Conservation (phyloP, 352 stramenopile species). For the Pythium phragmiticola region DNA sequence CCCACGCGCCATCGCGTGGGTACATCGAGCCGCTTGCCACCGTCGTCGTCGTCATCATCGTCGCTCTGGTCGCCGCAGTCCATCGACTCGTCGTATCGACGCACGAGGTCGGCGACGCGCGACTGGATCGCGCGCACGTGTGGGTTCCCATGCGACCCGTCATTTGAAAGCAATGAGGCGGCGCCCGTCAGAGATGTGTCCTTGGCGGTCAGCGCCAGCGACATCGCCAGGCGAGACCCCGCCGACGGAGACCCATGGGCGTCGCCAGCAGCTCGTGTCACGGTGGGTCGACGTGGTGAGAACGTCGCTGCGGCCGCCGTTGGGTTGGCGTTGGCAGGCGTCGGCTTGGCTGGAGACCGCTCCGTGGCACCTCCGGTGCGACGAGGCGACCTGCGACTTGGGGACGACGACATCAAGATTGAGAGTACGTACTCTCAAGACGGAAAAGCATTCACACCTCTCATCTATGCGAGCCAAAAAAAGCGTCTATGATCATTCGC, state of each 20-base stretch:
- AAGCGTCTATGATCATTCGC: conserved; percentile 19
- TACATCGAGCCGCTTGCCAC: conserved; percentile 18
- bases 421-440: not conserved
- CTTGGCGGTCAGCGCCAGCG: conserved; percentile 13
- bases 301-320: conserved; percentile 12
- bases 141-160: conserved; percentile 27
- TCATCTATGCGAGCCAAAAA: not conserved
- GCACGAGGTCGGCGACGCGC: conserved; percentile 65
- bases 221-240: conserved; percentile 21
- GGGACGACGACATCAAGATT: conserved; percentile 9
- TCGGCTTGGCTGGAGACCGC: conserved; percentile 13
- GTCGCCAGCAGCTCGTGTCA: conserved; percentile 5
- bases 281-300: conserved; percentile 14
- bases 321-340: conserved; percentile 4
- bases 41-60: conserved; percentile 31
- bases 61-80: conserved; percentile 10
- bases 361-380: not conserved
- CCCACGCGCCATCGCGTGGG: conserved; percentile 56
- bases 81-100: conserved; percentile 54
- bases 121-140: conserved; percentile 69
- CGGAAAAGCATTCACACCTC: not conserved
- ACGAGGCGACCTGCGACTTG: conserved; percentile 3
- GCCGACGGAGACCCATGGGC: not conserved
- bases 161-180: not conserved
- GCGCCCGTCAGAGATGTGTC: conserved; percentile 3